Percentiles rank a stretch among this genome's conserved stretches.
Evolutionary conservation across 306 rosid genomes (phyloP).

Genomic region (Vachellia pachyceras): DNA sequence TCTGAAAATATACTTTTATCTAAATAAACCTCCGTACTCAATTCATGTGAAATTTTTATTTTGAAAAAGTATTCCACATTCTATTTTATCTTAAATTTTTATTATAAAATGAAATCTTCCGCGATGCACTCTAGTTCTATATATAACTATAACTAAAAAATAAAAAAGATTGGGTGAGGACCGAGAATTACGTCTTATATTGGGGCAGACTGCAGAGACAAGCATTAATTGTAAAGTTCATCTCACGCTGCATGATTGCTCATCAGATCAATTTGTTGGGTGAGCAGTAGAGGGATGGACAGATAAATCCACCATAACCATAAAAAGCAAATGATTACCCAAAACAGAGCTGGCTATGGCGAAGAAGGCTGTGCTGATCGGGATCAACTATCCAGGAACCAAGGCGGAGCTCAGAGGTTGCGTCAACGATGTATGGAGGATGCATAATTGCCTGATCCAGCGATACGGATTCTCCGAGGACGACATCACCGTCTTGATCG

Average conservation of each 20-base stretch:
- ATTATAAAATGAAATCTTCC: too few species aligned
- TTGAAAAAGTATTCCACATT: too few species aligned
- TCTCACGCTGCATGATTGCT: background rate
- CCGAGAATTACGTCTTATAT: background rate
- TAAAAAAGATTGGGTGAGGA: too few species aligned
- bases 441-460: slow-evolving; percentile 60
- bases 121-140: too few species aligned
- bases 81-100: too few species aligned
- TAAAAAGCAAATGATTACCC: too few species aligned
- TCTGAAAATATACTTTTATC: too few species aligned
- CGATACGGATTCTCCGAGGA: slow-evolving; percentile 71
- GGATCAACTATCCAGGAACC: slow-evolving; percentile 86
- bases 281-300: background rate
- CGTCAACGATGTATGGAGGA: slow-evolving; percentile 80
- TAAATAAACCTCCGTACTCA: too few species aligned
- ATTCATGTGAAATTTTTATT: too few species aligned
- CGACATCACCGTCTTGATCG: slow-evolving; percentile 75
- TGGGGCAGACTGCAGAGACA: too few species aligned
- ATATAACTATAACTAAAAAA: too few species aligned
- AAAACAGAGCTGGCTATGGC: slow-evolving; percentile 46
- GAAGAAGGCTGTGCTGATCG: slow-evolving; percentile 84
- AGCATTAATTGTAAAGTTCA: background rate
- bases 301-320: too few species aligned
- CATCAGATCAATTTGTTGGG: background rate
- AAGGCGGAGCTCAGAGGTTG: slow-evolving; percentile 89